Base-by-base conservation (phyloP, 257 asterid species). In the Buddleja alternifolia region DNA sequence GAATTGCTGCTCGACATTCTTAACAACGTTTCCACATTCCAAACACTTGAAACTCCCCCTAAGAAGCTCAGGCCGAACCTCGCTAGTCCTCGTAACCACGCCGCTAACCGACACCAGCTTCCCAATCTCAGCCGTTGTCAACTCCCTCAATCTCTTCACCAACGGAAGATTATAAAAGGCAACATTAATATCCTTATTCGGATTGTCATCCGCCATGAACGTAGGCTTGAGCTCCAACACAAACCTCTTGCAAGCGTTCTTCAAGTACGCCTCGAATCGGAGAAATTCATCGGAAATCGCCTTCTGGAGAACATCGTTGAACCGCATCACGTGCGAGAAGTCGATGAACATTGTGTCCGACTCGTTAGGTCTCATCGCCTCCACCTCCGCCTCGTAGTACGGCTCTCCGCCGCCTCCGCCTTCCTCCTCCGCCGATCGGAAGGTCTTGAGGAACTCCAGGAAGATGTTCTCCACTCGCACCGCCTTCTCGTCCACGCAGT, bases 21-120 rank as follows among this genome's bases (percentile, higher is more conserved):
- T 87, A 71, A 81, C 80, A 24, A 86, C 84, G 67, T 75, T 75
- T 20, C 93, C 96, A 41, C 99, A 91, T 10, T 89, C 99, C 88
- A 94, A 70, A 77, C 99, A 94, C 86, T 92, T 91, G 78, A 94
- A 94, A 67, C 88, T 83, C 19, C 99, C 99, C 60, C 73, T 82
- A 16, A 91, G 84, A 69, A 94, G 98, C 86, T 91, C 99, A 0
- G 97, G 98, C 4, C 99, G 85, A 53, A 94, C 99, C 83, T 94
- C 98, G 54, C 99, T 87, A 41, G 97, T 94, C 61, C 99, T 84
- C 6, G 98, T 94, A 40, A 94, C 97, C 7, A 89, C 99, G 55
- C 99, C 99, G 54, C 93, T 85, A 68, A 94, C 98, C 0, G 98
- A 80, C 47, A 94, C 96, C 79, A 94, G 72, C 70, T 86, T 94